Percentiles rank a stretch among this genome's conserved stretches.
Conservation (phyloP, 2,329 filamentous ascomycete species). For the Colletotrichum salicis region DNA sequence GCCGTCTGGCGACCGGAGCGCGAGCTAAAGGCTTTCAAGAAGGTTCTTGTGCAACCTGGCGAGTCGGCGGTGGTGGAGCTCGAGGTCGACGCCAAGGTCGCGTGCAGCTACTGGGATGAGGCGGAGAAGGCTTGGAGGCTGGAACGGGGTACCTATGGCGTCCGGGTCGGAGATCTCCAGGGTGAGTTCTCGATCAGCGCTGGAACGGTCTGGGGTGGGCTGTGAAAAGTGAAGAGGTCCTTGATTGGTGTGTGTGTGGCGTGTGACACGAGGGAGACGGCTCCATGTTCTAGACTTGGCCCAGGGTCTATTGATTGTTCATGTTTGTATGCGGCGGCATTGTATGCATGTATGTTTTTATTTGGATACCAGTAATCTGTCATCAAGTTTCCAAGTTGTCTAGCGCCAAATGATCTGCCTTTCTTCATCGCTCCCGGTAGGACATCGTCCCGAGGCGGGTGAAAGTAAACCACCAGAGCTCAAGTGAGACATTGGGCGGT, state of each 20-base stretch:
- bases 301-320: neutral
- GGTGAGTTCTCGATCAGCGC: constrained; percentile 9
- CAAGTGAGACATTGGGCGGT: neutral
- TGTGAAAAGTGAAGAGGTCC: neutral
- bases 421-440: neutral
- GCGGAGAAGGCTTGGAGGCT: constrained; percentile 23
- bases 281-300: neutral
- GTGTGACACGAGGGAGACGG: neutral
- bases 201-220: constrained; percentile 15
- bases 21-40: constrained; percentile 36
- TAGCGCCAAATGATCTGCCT: neutral
- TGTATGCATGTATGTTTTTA: neutral
- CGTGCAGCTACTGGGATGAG: constrained; percentile 33
- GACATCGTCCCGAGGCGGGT: neutral
- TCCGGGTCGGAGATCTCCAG: constrained; percentile 15
- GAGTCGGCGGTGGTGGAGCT: constrained; percentile 14
- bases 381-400: neutral
- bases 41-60: constrained; percentile 16
- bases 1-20: constrained; percentile 30
- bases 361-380: neutral
- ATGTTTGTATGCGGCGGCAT: neutral
- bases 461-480: neutral
- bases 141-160: constrained; percentile 26
- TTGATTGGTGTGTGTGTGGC: neutral
- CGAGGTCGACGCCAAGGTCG: constrained; percentile 25